phyloP scores from a whole-genome alignment of 1,139 yeast genomes.

The Sugiyamaella paludigena region DNA sequence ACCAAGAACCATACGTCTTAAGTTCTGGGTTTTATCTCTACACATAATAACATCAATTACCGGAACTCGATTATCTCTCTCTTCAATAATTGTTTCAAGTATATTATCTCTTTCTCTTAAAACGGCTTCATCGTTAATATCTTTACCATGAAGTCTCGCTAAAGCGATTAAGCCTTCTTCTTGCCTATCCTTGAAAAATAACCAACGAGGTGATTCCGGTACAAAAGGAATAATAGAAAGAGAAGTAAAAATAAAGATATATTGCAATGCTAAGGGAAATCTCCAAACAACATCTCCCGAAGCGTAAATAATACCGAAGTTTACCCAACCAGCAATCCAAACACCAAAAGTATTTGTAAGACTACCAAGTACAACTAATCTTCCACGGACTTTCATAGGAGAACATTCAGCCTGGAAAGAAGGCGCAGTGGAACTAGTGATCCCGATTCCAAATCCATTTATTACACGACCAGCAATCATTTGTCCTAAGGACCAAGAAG shows the following conservation, averaged over 20 bases:
- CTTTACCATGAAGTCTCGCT: slow-evolving; percentile 10
- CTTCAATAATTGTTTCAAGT: slow-evolving; percentile 13
- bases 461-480: slow-evolving; percentile 56
- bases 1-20: slow-evolving; percentile 18
- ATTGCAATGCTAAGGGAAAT: slow-evolving; percentile 66
- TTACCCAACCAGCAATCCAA: slow-evolving; percentile 17
- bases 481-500: slow-evolving; percentile 37
- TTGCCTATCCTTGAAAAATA: slow-evolving; percentile 42
- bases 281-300: slow-evolving; percentile 44
- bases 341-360: slow-evolving; percentile 16
- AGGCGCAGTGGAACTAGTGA: slow-evolving; percentile 23
- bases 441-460: slow-evolving; percentile 44
- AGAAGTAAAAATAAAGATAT: slow-evolving; percentile 56
- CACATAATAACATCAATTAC: slow-evolving; percentile 10
- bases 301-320: slow-evolving; percentile 17
- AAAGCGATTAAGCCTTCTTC: slow-evolving; percentile 12
- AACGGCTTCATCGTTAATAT: slow-evolving; percentile 10
- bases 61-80: slow-evolving; percentile 9
- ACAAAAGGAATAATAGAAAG: slow-evolving; percentile 49
- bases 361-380: slow-evolving; percentile 13
- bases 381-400: slow-evolving; percentile 22
- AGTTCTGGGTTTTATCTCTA: slow-evolving; percentile 16
- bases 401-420: slow-evolving; percentile 23
- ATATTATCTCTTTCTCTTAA: slow-evolving; percentile 14
- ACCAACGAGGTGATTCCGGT: slow-evolving; percentile 78